Base-by-base conservation (phyloP, 805 yeast species). In the Zygoascus ofunaensis region DNA sequence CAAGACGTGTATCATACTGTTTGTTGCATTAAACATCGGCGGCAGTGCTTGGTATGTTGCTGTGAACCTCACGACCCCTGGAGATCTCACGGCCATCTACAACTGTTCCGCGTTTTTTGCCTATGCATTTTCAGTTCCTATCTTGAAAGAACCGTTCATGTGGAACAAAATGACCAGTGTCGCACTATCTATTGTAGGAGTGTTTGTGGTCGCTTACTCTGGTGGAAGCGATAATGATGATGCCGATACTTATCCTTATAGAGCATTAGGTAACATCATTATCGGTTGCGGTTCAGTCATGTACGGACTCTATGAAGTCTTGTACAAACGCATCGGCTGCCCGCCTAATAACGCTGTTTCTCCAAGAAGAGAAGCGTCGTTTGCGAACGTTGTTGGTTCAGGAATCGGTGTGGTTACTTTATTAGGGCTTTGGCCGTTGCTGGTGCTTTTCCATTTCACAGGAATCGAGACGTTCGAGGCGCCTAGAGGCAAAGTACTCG, bases 21-120 rank as follows among this genome's bases (percentile, higher is more conserved):
- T 82, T 2, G 24, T 74, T 5, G 73, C 86, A 4, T 66, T 86
- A 48, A 83, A 83, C 17, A 48, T 77, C 1, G 95, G 94, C 0
- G 95, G 94, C 1, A 68, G 75, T 17, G 76, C 94, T 1, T 86
- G 95, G 95, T 87, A 85, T 58, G 73, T 83, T 15, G 82, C 95
- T 8, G 84, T 87, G 78, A 71, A 79, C 24, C 63, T 83, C 57
- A 79, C 94, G 0, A 82, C 87, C 23, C 86, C 94, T 0, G 72
- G 86, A 2, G 95, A 87, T 55, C 82, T 87, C 32, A 87, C 95
- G 2, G 95, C 95, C 2, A 86, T 86, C 48, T 87, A 86, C 65
- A 86, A 87, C 65, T 85, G 92, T 59, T 80, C 90, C 14, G 94
- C 95, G 0, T 87, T 87, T 60, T 81, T 89, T 3, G 95, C 95